Evolutionary conservation across 1,139 yeast species (phyloP).

Genomic region (Suhomyces terraborum): DNA sequence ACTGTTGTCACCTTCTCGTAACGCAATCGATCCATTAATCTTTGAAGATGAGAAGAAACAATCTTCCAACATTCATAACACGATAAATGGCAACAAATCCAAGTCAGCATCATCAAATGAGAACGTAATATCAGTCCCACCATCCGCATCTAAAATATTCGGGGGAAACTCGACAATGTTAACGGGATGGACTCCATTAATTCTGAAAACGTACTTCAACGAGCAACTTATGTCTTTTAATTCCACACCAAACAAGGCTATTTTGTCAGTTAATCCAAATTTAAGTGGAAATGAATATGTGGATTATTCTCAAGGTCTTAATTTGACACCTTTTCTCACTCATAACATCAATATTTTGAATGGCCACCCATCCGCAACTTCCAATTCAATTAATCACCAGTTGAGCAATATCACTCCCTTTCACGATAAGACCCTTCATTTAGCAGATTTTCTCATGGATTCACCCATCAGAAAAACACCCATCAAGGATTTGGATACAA

Average conservation of each 20-base stretch:
- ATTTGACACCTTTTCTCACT: constrained; percentile 48
- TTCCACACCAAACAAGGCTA: constrained; percentile 37
- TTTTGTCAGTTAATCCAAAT: constrained; percentile 10
- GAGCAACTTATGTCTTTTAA: constrained; percentile 40
- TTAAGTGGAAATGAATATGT: constrained; percentile 20
- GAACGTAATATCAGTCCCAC: constrained; percentile 23
- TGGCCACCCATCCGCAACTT: constrained; percentile 18
- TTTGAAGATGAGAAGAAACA: constrained; percentile 17
- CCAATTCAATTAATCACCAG: constrained; percentile 21
- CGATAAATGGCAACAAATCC: constrained; percentile 4
- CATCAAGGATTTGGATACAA: constrained; percentile 39
- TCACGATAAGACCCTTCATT: constrained; percentile 46
- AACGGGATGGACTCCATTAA: constrained; percentile 50
- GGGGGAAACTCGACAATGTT: constrained; percentile 23
- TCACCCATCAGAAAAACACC: constrained; percentile 42
- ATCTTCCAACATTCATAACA: background rate
- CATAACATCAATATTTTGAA: constrained; percentile 35
- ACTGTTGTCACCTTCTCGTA: constrained; percentile 40
- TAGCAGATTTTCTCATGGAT: constrained; percentile 49
- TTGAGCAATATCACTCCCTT: constrained; percentile 42
- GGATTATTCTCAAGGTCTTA: constrained; percentile 43
- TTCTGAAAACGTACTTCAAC: constrained; percentile 41
- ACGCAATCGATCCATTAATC: constrained; percentile 31
- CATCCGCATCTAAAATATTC: constrained; percentile 31
- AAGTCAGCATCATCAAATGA: constrained; percentile 10